A percentile compares a stretch with the other conserved stretches of the same genome.
Evolutionary conservation across 495 filamentous ascomycete genomes (phyloP).

Genomic region (Terfezia boudieri): DNA sequence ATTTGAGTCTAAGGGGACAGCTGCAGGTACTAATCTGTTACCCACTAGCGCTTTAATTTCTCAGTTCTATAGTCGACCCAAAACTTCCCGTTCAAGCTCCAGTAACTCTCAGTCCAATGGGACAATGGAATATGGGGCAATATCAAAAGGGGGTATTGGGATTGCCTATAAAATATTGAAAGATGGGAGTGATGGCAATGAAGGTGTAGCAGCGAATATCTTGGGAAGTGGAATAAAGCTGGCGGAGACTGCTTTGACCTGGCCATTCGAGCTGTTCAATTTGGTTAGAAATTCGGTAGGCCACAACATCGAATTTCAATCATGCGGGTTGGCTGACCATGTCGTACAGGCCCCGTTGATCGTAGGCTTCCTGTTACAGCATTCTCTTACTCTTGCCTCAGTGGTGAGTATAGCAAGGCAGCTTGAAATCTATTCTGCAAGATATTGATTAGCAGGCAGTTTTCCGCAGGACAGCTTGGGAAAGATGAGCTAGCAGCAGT

Average conservation of each 20-base stretch:
- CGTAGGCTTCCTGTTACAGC: slow-evolving; percentile 48
- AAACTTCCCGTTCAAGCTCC: too few relatives aligned
- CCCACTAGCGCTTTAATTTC: too few relatives aligned
- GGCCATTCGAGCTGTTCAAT: neutral
- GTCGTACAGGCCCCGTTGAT: slow-evolving; percentile 30
- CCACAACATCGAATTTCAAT: neutral
- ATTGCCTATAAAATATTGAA: too few relatives aligned
- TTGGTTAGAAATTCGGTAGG: neutral
- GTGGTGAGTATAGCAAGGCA: slow-evolving; percentile 17
- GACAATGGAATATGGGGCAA: too few relatives aligned
- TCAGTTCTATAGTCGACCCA: too few relatives aligned
- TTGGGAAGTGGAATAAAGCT: neutral
- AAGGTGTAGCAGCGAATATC: neutral
- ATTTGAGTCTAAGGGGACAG: too few relatives aligned
- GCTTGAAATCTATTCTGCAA: too few relatives aligned
- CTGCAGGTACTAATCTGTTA: too few relatives aligned
- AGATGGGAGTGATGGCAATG: neutral
- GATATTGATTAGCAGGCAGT: slow-evolving; percentile 8
- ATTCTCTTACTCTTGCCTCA: slow-evolving; percentile 43
- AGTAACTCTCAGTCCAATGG: too few relatives aligned
- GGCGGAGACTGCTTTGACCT: neutral
- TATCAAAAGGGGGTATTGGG: too few relatives aligned
- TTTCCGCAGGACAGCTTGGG: slow-evolving; percentile 42
- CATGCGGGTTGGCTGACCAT: too few relatives aligned
- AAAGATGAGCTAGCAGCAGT: slow-evolving; percentile 42